Evolutionary conservation across 208 protist genomes (phyloP).

Genomic region (Entamoeba moshkovskii): DNA sequence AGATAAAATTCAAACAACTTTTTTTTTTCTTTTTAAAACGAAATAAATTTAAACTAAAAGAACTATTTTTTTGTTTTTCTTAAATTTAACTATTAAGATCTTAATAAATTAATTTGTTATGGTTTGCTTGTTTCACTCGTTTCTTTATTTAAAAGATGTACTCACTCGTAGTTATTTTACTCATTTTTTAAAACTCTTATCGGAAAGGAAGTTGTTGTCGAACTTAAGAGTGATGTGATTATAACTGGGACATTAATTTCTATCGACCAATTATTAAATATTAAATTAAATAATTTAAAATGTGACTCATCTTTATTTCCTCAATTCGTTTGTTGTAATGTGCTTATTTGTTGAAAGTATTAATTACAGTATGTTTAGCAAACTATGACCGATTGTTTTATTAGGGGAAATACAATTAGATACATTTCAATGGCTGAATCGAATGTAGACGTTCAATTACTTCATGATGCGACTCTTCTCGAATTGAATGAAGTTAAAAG

Average conservation of each 20-base stretch:
- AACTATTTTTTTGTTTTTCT: too few species aligned
- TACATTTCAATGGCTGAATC: not conserved
- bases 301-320: not conserved
- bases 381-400: not conserved
- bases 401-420: not conserved
- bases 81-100: too few species aligned
- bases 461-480: not conserved
- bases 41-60: too few species aligned
- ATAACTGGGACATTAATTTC: not conserved
- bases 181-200: conserved; percentile 17
- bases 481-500: conserved; percentile 35
- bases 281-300: not conserved
- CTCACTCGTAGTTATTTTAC: conserved; percentile 1
- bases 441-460: not conserved
- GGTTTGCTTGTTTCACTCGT: not conserved
- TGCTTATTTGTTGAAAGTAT: not conserved
- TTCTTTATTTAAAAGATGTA: too few species aligned
- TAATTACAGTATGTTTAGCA: not conserved
- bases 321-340: not conserved
- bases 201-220: not conserved
- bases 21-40: too few species aligned
- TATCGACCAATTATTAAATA: conserved; percentile 14
- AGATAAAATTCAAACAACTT: too few species aligned
- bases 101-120: not conserved
- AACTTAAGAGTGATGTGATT: conserved; percentile 4